phyloP scores from a whole-genome alignment of 2,329 filamentous ascomycete genomes.

The Nemania sp. region DNA sequence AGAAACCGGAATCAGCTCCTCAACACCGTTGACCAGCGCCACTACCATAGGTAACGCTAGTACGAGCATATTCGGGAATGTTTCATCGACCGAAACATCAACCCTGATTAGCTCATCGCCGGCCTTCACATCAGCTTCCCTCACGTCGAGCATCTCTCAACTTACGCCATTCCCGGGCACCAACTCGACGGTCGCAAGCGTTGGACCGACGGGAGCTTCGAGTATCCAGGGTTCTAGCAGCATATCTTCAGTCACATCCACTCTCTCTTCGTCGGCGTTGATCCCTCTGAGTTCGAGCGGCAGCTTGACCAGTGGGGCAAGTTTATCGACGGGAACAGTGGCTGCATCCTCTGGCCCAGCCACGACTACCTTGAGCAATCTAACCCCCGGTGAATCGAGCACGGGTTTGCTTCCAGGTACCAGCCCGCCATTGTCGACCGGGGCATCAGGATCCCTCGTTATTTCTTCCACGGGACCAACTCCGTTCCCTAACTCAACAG shows the following conservation, averaged over 20 bases:
- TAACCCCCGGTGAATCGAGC: slow-evolving; percentile 7
- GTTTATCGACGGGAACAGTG: slow-evolving; percentile 4
- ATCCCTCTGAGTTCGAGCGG: slow-evolving; percentile 12
- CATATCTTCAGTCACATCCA: neutral
- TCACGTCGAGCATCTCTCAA: slow-evolving; percentile 17
- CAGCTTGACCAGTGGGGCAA: slow-evolving; percentile 12
- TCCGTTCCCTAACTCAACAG: slow-evolving; percentile 35
- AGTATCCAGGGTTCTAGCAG: slow-evolving; percentile 5
- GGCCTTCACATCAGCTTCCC: neutral
- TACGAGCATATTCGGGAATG: neutral
- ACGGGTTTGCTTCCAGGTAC: slow-evolving; percentile 2
- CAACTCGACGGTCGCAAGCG: slow-evolving; percentile 24
- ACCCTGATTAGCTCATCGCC: slow-evolving; percentile 1
- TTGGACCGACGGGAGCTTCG: slow-evolving; percentile 19
- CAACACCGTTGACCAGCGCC: neutral
- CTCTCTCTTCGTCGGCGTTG: neutral
- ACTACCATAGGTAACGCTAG: slow-evolving; percentile 1
- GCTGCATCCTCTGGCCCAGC: slow-evolving; percentile 12
- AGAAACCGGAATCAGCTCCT: slow-evolving; percentile 1
- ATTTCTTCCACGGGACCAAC: slow-evolving; percentile 13
- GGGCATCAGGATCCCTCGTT: slow-evolving; percentile 9
- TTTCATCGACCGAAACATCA: slow-evolving; percentile 2
- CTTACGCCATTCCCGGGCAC: slow-evolving; percentile 26
- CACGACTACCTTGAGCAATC: slow-evolving; percentile 7
- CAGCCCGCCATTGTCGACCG: slow-evolving; percentile 2